Percentiles rank a stretch among this genome's conserved stretches.
These are phyloP conservation scores for Herpetomonas samuelpessoai DNA, from an alignment of 208 protist species.

Conservation along the genomic window DNA sequence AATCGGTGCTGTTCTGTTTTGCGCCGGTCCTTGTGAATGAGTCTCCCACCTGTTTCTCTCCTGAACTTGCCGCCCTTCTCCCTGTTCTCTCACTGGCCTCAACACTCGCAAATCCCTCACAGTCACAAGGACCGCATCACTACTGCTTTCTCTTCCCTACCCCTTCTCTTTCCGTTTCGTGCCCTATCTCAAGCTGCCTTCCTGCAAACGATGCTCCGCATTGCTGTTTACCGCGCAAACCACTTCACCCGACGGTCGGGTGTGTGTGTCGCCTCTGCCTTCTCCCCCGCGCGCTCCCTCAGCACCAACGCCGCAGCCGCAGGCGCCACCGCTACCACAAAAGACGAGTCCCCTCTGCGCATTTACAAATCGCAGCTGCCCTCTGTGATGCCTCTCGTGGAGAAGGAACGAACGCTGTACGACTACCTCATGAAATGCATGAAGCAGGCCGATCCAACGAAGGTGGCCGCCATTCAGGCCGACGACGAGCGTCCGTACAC, in stretches of 20 bases:
- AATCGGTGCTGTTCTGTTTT: not conserved
- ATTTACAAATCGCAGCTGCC: slow-evolving; percentile 36
- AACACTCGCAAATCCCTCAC: too few relatives aligned
- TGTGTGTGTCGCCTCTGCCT: not conserved
- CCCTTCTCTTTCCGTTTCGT: not conserved
- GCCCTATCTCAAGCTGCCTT: not conserved
- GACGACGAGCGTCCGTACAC: slow-evolving; percentile 23
- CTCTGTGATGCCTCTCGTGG: slow-evolving; percentile 17
- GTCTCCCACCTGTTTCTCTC: not conserved
- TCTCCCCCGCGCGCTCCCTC: not conserved
- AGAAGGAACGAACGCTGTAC: slow-evolving; percentile 23
- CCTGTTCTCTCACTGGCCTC: not conserved
- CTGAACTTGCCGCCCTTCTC: not conserved
- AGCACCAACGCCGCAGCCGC: not conserved
- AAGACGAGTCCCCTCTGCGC: too few relatives aligned
- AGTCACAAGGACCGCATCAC: too few relatives aligned
- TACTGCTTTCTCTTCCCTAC: not conserved
- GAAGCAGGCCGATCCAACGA: slow-evolving; percentile 15
- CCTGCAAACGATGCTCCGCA: not conserved
- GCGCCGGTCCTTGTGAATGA: not conserved
- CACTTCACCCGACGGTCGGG: too few relatives aligned
- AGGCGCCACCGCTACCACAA: too few relatives aligned
- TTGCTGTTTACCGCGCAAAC: not conserved
- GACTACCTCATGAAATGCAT: slow-evolving; percentile 27
- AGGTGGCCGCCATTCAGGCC: slow-evolving; percentile 22